Percentiles rank a stretch among this genome's conserved stretches.
phyloP scores from a whole-genome alignment of 805 yeast species.

The Ogataea wickerhamii region DNA sequence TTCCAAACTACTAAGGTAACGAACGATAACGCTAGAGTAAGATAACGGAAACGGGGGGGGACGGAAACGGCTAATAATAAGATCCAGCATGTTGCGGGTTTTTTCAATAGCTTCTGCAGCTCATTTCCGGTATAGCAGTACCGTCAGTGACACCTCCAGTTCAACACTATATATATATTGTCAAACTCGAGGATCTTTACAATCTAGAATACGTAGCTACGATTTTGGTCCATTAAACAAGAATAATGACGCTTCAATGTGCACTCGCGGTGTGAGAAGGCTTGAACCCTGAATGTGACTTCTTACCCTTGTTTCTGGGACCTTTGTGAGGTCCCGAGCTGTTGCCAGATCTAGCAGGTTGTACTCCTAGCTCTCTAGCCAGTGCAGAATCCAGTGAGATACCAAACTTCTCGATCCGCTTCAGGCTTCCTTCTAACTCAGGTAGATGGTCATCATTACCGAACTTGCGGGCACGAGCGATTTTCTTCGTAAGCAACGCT shows the following conservation, averaged over 20 bases:
- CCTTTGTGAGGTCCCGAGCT: slow-evolving; percentile 4
- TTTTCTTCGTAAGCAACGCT: slow-evolving; percentile 61
- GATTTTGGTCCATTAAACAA: not conserved
- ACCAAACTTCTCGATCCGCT: slow-evolving; percentile 82
- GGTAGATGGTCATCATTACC: slow-evolving; percentile 55
- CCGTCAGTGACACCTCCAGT: too few relatives aligned
- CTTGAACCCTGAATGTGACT: not conserved
- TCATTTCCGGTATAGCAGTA: too few relatives aligned
- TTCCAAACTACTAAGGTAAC: not conserved
- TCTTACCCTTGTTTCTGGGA: slow-evolving; percentile 2
- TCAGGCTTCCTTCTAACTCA: slow-evolving; percentile 56
- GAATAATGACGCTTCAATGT: not conserved
- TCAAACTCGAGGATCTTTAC: not conserved
- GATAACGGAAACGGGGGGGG: not conserved
- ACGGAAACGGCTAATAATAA: not conserved
- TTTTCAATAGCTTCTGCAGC: too few relatives aligned
- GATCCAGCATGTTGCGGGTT: not conserved
- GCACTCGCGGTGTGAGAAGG: not conserved
- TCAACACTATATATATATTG: too few relatives aligned
- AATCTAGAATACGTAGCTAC: not conserved
- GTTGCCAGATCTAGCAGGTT: slow-evolving; percentile 6
- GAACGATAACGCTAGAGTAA: not conserved
- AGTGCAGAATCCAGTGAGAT: slow-evolving; percentile 61
- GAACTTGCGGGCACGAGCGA: slow-evolving; percentile 73
- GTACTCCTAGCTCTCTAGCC: slow-evolving; percentile 64